Base-by-base conservation (phyloP, 140 eudicot genomes). In the Flaveria floridana region DNA sequence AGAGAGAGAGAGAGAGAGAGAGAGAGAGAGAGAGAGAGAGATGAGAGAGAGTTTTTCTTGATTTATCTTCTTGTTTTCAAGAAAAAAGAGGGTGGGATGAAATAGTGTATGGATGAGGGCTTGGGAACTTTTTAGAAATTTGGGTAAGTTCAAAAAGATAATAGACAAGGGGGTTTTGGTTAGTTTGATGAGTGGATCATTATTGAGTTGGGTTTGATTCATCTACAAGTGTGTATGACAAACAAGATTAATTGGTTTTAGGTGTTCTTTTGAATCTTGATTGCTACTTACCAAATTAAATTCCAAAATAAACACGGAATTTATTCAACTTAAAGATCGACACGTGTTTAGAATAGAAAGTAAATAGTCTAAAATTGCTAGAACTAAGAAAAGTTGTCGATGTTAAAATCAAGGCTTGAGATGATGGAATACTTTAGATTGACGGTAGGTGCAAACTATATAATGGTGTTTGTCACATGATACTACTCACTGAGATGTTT, bases 31-130 rank as follows among this genome's bases (percentile, higher is more conserved):
- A 34, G 50, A 44, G 48, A 42, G 48, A 42, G 48, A 10, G 48
- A 42, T 70, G 81, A 56, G 39, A 39, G 74, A 76, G 57, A 61
- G 41, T 6, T 61, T 61, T 71, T 42, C 71, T 47, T 74, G 21
- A 28, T 46, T 46, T 72, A 65, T 73, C 13, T 30, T 65, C 47
- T 73, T 65, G 39, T 62, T 65, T 63, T 63, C 68, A 52, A 79
- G 62, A 64, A 72, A 72, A 69, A 3, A 68, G 66, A 52, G 28
- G 34, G 12, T 39, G 62, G 59, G 50, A 73, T 68, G 30, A 20
- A 76, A 71, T 70, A 16, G 71, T 81, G 72, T 64, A 81, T 76
- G 85, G 82, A 81, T 71, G 79, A 70, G 75, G 78, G 77, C 34
- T 23, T n/a, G 64, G 47, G 37, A 42, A 37, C 50, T 65, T 81